These are phyloP conservation scores for Tilletia walkeri DNA, from an alignment of 1,284 basidiomycete genomes.

Conservation along the genomic window DNA sequence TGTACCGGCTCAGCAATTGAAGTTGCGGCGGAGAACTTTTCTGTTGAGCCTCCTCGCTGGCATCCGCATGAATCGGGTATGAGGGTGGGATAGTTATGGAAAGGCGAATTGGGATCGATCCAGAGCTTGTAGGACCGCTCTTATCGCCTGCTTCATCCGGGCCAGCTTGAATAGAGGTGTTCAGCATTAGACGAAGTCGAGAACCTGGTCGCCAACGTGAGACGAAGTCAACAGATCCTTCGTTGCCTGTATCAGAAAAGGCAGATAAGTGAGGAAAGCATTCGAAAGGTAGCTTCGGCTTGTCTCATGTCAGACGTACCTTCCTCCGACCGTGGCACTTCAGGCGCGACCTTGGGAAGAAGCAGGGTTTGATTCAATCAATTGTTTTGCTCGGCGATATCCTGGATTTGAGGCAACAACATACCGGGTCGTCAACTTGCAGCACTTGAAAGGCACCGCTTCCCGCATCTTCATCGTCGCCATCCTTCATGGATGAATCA, in stretches of 20 bases:
- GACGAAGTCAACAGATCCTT: neutral
- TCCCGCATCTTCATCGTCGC: neutral
- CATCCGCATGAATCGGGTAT: slow-evolving; percentile 31
- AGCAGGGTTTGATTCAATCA: too few species aligned
- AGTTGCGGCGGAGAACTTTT: slow-evolving; percentile 37
- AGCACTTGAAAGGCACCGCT: slow-evolving; percentile 4
- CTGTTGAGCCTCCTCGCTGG: neutral
- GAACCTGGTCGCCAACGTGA: slow-evolving; percentile 28
- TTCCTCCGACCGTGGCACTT: too few species aligned
- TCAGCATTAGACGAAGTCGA: slow-evolving; percentile 32
- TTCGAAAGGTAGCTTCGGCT: neutral
- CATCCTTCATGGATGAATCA: slow-evolving; percentile 22
- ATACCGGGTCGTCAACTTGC: neutral
- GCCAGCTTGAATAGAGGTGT: slow-evolving; percentile 27
- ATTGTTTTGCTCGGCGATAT: too few species aligned
- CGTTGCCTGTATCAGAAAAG: neutral
- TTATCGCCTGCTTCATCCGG: neutral
- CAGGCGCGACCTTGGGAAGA: too few species aligned
- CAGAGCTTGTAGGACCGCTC: too few species aligned
- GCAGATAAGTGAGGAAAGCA: neutral
- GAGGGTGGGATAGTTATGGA: slow-evolving; percentile 41
- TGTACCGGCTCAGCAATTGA: slow-evolving; percentile 46
- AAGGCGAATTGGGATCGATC: slow-evolving; percentile 32
- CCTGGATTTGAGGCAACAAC: too few species aligned
- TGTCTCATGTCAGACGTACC: too few species aligned